Percentiles rank a stretch among this genome's conserved stretches.
phyloP scores from a whole-genome alignment of 2,329 filamentous ascomycete genomes.

The Ilyonectria robusta region DNA sequence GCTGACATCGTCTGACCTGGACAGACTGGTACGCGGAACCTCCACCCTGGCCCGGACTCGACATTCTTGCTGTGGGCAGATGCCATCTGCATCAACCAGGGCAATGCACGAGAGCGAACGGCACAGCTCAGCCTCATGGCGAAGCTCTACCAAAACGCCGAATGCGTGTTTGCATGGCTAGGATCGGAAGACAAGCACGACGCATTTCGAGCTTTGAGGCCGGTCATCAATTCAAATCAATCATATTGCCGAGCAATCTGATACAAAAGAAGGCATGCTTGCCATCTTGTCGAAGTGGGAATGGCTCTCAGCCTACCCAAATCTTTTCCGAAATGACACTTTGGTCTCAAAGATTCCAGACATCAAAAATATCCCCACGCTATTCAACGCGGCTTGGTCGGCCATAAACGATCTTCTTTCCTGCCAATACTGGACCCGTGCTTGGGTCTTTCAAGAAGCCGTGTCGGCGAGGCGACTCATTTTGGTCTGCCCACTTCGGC shows the following conservation, averaged over 20 bases:
- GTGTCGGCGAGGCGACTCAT: conserved; percentile 10
- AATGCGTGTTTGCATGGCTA: conserved; percentile 13
- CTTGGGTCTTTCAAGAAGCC: conserved; percentile 19
- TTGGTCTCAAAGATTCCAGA: not conserved
- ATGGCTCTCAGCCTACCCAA: not conserved
- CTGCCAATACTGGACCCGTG: not conserved
- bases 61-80: conserved; percentile 3
- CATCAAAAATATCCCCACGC: not conserved
- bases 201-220: conserved; percentile 11
- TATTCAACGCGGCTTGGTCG: conserved; percentile 9
- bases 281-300: not conserved
- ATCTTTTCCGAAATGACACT: not conserved
- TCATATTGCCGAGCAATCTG: not conserved
- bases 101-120: not conserved
- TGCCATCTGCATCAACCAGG: conserved; percentile 3
- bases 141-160: conserved; percentile 6
- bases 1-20: no score
- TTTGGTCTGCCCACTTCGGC: conserved; percentile 9
- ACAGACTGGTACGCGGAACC: no score
- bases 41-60: not conserved
- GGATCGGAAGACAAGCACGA: conserved; percentile 4
- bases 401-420: conserved; percentile 17
- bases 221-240: not conserved
- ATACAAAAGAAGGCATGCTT: not conserved
- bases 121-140: conserved; percentile 10